Evolutionary conservation across 331 rosid genomes (phyloP).

Genomic region (Pyracantha coccinea): DNA sequence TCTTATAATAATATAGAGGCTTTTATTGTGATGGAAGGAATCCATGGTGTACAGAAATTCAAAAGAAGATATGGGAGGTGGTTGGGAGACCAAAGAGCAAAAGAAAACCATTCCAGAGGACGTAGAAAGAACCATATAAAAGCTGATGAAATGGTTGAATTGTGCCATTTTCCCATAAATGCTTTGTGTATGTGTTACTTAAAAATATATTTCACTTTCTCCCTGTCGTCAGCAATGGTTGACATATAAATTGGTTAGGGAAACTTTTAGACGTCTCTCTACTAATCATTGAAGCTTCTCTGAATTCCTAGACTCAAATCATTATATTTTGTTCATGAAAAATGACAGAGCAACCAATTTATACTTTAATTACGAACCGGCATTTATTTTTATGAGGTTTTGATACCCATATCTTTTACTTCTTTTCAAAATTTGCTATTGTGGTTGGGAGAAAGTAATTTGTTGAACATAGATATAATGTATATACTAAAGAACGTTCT

Average conservation of each 20-base stretch:
- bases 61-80: too few relatives aligned
- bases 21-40: too few relatives aligned
- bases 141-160: not conserved
- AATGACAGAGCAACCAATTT: constrained; percentile 21
- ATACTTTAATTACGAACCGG: constrained; percentile 19
- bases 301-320: constrained; percentile 44
- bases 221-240: constrained; percentile 22
- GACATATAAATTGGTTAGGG: constrained; percentile 38
- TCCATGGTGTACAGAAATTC: too few relatives aligned
- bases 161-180: not conserved
- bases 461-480: too few relatives aligned
- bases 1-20: too few relatives aligned
- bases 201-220: constrained; percentile 15
- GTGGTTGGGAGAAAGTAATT: constrained; percentile 2
- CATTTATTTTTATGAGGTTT: constrained; percentile 8
- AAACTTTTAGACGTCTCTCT: constrained; percentile 35
- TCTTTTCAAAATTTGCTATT: constrained; percentile 2
- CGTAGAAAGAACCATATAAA: too few relatives aligned
- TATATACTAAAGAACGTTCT: not conserved
- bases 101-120: too few relatives aligned
- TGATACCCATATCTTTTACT: constrained; percentile 19
- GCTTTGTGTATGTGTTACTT: not conserved
- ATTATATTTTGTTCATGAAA: constrained; percentile 22
- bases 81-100: too few relatives aligned
- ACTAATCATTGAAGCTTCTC: constrained; percentile 43